Evolutionary conservation across 2,329 filamentous ascomycete genomes (phyloP), one percentile per base, ranked within the genome.

Genomic region (Tolypocladium amazonense): DNA sequence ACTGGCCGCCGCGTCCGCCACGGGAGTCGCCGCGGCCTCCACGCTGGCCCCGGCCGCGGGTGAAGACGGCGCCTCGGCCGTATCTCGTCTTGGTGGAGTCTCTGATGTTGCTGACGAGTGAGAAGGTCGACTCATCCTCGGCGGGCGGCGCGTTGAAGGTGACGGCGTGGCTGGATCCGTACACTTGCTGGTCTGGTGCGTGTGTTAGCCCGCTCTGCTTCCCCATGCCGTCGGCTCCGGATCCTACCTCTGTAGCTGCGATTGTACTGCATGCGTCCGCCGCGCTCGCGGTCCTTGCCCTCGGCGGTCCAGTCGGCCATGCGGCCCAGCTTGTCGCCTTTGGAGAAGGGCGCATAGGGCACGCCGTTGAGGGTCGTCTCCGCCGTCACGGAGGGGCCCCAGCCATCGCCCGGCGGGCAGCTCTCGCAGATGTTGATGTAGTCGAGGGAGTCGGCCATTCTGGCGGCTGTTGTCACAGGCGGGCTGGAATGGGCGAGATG

Each of bases 231-330:
- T 41, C 56, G 27, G 52, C n/a, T 12, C 14, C 20, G 39, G 25
- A 9, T 15, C 56, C n/a, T 76, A 96, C 92, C 92, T 85, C 94
- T 88, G 77, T 89, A 97, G 76, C 92, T 94, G 68, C 93, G 84
- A 76, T 93, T 92, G 76, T 96, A 97, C 72, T 94, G 90, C 75
- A 89, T 87, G 72, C 93, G 82, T 63, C 91, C 90, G 66, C 89
- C 88, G 62, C 86, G 81, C 67, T 87, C 84, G 70, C 92, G 81
- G 62, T 94, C 90, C 78, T 97, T 97, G 74, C 89, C 87, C 72
- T 97, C 94, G 56, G 86, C 72, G 23, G 92, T 96, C 94, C 94
- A 99, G 81, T 99, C 94, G 62, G 94, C 94, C 92, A 99, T 97
- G 75, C 94, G 92, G 71, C 94, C 94, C 62, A 99, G 82, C 83